phyloP scores from a whole-genome alignment of 306 rosid genomes.

The Prunus salicina region DNA sequence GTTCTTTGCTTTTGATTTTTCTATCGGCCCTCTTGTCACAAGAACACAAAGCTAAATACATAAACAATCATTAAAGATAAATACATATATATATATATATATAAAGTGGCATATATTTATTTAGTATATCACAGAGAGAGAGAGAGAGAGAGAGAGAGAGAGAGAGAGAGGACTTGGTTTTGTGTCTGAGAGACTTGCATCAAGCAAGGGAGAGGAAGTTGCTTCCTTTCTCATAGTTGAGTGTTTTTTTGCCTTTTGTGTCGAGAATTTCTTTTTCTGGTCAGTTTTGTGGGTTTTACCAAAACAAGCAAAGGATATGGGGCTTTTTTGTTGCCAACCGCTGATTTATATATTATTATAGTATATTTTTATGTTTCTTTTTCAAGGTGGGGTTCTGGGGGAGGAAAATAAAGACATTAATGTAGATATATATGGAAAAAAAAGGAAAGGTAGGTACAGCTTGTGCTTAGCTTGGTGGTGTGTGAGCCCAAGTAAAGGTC shows the following conservation, averaged over 20 bases:
- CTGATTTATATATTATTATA: not conserved
- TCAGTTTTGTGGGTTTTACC: constrained; percentile 29
- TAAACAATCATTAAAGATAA: too few relatives aligned
- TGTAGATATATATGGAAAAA: constrained; percentile 9
- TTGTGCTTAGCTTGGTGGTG: not conserved
- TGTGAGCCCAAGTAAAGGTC: constrained; percentile 4
- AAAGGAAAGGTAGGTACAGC: constrained; percentile 10
- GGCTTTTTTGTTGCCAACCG: constrained; percentile 12
- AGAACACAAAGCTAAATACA: too few relatives aligned
- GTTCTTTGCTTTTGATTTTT: not conserved
- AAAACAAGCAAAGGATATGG: constrained; percentile 46
- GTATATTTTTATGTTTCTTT: not conserved
- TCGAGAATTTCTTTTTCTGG: constrained; percentile 13
- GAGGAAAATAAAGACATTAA: not conserved
- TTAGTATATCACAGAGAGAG: too few relatives aligned
- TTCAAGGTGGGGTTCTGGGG: constrained; percentile 21
- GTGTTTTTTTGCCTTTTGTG: not conserved
- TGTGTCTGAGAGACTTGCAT: not conserved
- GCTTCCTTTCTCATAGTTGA: not conserved
- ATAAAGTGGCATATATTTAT: too few relatives aligned
- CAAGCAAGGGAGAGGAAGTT: not conserved
- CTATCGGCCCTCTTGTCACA: too few relatives aligned
- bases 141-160: too few relatives aligned
- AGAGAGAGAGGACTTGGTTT: too few relatives aligned
- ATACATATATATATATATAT: too few relatives aligned